These are phyloP conservation scores for Populus pruinosa DNA, from an alignment of 345 rosid species.

Conservation along the genomic window DNA sequence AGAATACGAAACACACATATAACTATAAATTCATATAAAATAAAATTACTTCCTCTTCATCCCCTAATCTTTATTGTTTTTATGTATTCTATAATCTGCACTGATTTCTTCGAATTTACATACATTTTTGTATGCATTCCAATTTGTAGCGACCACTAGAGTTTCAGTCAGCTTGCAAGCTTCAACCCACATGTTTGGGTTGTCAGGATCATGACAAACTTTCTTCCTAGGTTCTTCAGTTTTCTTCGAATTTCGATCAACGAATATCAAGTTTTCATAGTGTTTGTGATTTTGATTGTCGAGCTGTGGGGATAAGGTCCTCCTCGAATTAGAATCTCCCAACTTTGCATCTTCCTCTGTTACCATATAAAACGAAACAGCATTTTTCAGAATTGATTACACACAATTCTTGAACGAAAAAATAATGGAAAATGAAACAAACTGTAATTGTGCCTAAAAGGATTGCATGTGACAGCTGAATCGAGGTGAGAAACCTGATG, in stretches of 20 bases:
- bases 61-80: no score
- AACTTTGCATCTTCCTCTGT: slow-evolving; percentile 23
- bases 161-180: slow-evolving; percentile 22
- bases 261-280: slow-evolving; percentile 5
- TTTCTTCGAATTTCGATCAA: slow-evolving; percentile 13
- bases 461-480: neutral
- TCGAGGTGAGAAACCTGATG: slow-evolving; percentile 35
- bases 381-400: neutral
- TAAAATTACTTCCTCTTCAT: no score
- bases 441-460: neutral
- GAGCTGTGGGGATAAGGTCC: slow-evolving; percentile 31
- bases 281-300: slow-evolving; percentile 6
- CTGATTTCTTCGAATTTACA: slow-evolving; percentile 23
- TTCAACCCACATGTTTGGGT: slow-evolving; percentile 23
- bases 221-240: slow-evolving; percentile 16
- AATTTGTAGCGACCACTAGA: slow-evolving; percentile 21
- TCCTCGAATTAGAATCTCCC: slow-evolving; percentile 21
- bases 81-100: slow-evolving; percentile 21
- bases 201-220: neutral
- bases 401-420: neutral
- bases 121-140: slow-evolving; percentile 13
- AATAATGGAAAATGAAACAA: neutral
- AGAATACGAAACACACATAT: no score
- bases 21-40: no score
- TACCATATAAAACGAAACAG: neutral